These are phyloP conservation scores for Echinosophora koreensis DNA, from an alignment of 306 rosid species.

Conservation along the genomic window DNA sequence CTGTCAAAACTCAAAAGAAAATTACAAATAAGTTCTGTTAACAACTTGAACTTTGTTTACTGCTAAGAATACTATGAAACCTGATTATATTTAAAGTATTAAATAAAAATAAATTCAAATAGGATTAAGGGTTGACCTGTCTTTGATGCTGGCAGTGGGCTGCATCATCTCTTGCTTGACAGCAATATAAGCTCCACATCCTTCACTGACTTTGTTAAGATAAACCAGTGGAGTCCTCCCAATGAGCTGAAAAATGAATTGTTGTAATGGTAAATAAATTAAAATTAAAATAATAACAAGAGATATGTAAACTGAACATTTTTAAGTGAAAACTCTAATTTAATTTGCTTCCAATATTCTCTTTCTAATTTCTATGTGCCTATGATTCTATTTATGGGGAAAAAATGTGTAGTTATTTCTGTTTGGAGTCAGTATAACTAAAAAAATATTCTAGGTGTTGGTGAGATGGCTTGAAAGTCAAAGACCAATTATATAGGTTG, in stretches of 20 bases:
- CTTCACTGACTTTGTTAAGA: constrained; percentile 94
- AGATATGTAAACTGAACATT: no score
- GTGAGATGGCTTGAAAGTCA: no score
- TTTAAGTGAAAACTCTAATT: no score
- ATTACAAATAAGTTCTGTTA: not conserved
- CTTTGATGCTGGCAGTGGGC: constrained; percentile 95
- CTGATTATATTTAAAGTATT: not conserved
- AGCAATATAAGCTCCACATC: constrained; percentile 95
- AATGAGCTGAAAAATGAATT: constrained; percentile 68
- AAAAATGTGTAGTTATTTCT: no score
- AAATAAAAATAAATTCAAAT: not conserved
- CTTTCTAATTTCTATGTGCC: no score
- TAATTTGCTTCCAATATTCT: no score
- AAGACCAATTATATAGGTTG: no score
- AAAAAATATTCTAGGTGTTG: no score
- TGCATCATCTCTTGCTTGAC: constrained; percentile 99
- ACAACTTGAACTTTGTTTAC: constrained; percentile 25
- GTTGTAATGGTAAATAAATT: no score
- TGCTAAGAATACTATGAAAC: not conserved
- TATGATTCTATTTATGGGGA: no score
- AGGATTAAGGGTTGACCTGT: constrained; percentile 61
- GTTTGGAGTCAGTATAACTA: no score
- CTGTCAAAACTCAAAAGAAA: constrained; percentile 38
- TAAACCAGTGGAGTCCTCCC: constrained; percentile 91
- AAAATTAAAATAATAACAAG: no score